Base-by-base conservation (phyloP, 768 basidiomycete genomes). In the Serendipita sp. region DNA sequence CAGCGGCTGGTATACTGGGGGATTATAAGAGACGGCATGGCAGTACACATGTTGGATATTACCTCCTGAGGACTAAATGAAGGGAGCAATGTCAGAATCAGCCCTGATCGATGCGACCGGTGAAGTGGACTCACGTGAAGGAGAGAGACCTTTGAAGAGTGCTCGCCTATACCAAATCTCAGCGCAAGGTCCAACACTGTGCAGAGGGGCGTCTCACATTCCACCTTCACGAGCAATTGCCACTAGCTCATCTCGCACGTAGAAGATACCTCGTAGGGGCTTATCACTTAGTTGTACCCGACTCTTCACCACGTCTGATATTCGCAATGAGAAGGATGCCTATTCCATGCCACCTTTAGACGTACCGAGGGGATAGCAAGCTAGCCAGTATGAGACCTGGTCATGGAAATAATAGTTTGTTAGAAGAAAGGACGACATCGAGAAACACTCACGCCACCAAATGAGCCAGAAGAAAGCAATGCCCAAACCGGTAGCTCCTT, bases 361-460 rank as follows among this genome's bases (percentile, higher is more conserved):
- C 38, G 13, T 41, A 87, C 87, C 88, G 3, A 95, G 77, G 0
- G 92, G 95, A 73, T 95, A 97, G 71, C 87, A 93, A 0, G 90
- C 82, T 1, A 96, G 78, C 96, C 96, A 99, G 71, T 99, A 97
- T 0, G 85, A 85, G 44, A 95, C 82, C 79, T 91, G 73, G 3
- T 70, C 65, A 68, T 70, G 63, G 70, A 63, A 72, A 65, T 67
- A 16, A 63, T 30, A 38, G 68, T 64, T 44, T 45, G 51, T 11
- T 65, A 54, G 54, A 5, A 7, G 38, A 41, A 41, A 13, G 7
- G 7, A 23, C 66, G 41, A 64, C 11, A 35, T 47, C 34, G 18
- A 65, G 36, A 54, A 64, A 34, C 34, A 79, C 86, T 51, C 73
- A 90, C 88, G 2, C 90, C 89, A 56, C 90, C 90, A 0, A 83